Percentiles rank a stretch among this genome's conserved stretches.
Conservation (phyloP, 1,139 yeast species). For the Magnusiomyces tetraspermus region DNA sequence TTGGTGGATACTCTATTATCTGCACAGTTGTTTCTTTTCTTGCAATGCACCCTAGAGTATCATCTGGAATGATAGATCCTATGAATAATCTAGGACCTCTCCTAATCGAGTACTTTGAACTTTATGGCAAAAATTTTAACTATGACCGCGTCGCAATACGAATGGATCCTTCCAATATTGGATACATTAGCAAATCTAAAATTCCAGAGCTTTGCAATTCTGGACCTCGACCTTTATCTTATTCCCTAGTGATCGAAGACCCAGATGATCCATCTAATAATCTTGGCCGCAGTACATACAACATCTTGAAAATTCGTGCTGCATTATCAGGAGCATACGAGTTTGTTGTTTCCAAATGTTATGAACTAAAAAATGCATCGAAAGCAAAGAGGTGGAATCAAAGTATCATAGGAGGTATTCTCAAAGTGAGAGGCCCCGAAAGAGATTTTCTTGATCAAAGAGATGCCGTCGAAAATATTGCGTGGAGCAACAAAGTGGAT, state of each 20-base stretch:
- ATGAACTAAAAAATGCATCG: constrained; percentile 42
- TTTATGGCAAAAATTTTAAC: constrained; percentile 89
- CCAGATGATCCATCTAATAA: constrained; percentile 80
- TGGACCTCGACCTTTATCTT: constrained; percentile 34
- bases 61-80: constrained; percentile 58
- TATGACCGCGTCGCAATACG: constrained; percentile 55
- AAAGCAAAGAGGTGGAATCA: constrained; percentile 61
- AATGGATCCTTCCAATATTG: constrained; percentile 38
- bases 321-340: constrained; percentile 92
- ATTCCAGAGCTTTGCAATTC: constrained; percentile 50
- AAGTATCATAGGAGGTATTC: constrained; percentile 73
- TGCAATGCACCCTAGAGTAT: constrained; percentile 62
- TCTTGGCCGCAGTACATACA: constrained; percentile 78
- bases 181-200: constrained; percentile 49
- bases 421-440: constrained; percentile 62
- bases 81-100: constrained; percentile 77
- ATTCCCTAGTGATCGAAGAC: constrained; percentile 74
- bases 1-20: constrained; percentile 90
- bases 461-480: constrained; percentile 40
- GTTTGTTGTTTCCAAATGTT: constrained; percentile 40
- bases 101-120: constrained; percentile 84
- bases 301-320: constrained; percentile 67
- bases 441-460: constrained; percentile 79
- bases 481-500: background rate
- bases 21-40: constrained; percentile 80